Evolutionary conservation across 2,329 filamentous ascomycete genomes (phyloP).

Genomic region (Trichothecium roseum): DNA sequence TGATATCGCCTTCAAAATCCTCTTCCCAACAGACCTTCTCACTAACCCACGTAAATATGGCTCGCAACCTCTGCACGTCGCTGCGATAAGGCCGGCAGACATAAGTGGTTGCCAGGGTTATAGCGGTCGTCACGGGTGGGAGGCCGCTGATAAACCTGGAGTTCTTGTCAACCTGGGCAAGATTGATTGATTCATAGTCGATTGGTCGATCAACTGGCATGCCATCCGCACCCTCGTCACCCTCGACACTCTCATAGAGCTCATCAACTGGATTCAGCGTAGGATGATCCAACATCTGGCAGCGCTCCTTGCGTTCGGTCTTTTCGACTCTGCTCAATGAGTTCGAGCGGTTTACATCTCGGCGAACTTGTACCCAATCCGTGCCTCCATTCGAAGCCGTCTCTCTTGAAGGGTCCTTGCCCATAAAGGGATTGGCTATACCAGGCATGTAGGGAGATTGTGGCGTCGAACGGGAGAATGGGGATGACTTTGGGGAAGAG

Average conservation of each 20-base stretch:
- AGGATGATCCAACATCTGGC: slow-evolving; percentile 87
- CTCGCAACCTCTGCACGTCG: slow-evolving; percentile 83
- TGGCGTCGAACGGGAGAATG: slow-evolving; percentile 28
- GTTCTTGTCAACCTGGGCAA: slow-evolving; percentile 89
- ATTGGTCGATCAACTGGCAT: slow-evolving; percentile 71
- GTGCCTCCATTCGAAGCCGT: slow-evolving; percentile 55
- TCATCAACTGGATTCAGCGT: slow-evolving; percentile 85
- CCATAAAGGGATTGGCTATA: slow-evolving; percentile 23
- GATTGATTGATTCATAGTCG: slow-evolving; percentile 70
- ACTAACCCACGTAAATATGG: slow-evolving; percentile 96
- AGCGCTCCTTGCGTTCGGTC: slow-evolving; percentile 74
- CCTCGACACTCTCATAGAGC: slow-evolving; percentile 73
- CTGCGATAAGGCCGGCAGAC: slow-evolving; percentile 90
- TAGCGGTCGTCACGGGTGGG: slow-evolving; percentile 71
- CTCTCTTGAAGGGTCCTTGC: slow-evolving; percentile 51
- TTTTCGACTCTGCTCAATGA: slow-evolving; percentile 84
- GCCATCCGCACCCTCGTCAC: slow-evolving; percentile 82
- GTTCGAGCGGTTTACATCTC: slow-evolving; percentile 92
- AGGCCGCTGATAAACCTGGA: slow-evolving; percentile 80
- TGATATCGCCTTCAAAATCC: slow-evolving; percentile 75
- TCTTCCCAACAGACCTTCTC: slow-evolving; percentile 95
- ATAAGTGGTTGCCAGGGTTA: slow-evolving; percentile 78
- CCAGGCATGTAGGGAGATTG: slow-evolving; percentile 34
- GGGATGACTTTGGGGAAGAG: slow-evolving; percentile 29
- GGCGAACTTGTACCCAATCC: slow-evolving; percentile 95